A percentile compares a stretch with the other conserved stretches of the same genome.
Conservation (phyloP, 2,329 filamentous ascomycete genomes). For the Colletotrichum trifolii region DNA sequence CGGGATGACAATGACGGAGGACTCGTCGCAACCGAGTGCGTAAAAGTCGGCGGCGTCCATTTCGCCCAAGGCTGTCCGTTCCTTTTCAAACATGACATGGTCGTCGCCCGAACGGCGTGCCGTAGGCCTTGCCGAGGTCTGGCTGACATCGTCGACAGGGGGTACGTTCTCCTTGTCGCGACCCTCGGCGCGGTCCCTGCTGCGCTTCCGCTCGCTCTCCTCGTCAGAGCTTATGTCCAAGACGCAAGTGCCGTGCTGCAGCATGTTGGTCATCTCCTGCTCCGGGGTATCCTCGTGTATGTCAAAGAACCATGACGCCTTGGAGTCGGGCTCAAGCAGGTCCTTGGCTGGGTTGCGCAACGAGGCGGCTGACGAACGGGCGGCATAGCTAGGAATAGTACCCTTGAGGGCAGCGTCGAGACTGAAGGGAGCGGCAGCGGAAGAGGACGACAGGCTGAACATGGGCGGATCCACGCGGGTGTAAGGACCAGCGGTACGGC, state of each 20-base stretch:
- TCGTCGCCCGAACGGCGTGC: slow-evolving; percentile 52
- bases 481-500: slow-evolving; percentile 71
- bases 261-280: slow-evolving; percentile 90
- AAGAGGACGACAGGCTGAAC: slow-evolving; percentile 57
- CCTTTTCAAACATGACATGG: slow-evolving; percentile 71
- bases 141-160: slow-evolving; percentile 73
- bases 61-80: slow-evolving; percentile 73
- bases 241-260: slow-evolving; percentile 88
- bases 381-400: slow-evolving; percentile 72
- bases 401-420: slow-evolving; percentile 86
- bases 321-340: slow-evolving; percentile 59
- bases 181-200: slow-evolving; percentile 65
- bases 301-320: slow-evolving; percentile 87
- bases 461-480: slow-evolving; percentile 78
- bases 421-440: slow-evolving; percentile 77
- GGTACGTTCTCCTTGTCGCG: slow-evolving; percentile 95
- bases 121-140: slow-evolving; percentile 58
- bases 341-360: slow-evolving; percentile 39
- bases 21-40: slow-evolving; percentile 71
- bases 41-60: slow-evolving; percentile 77
- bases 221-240: slow-evolving; percentile 93
- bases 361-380: slow-evolving; percentile 49
- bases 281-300: slow-evolving; percentile 94
- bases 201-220: slow-evolving; percentile 69
- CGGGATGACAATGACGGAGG: slow-evolving; percentile 70